phyloP scores from a whole-genome alignment of 352 stramenopile genomes.

The Phytophthora cryptogea region DNA sequence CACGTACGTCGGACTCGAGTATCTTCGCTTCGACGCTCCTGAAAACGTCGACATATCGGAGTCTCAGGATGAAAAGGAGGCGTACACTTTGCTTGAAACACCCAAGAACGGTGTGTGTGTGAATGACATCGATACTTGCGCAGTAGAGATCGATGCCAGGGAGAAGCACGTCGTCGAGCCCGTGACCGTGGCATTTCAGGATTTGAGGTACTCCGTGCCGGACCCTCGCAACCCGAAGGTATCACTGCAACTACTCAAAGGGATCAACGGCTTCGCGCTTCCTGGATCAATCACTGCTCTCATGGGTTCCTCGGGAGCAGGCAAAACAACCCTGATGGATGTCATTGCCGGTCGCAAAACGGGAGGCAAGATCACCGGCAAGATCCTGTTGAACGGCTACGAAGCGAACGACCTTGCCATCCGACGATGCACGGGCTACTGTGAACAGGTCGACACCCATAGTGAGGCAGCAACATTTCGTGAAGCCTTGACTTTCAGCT shows the following conservation, averaged over 20 bases:
- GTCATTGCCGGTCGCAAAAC: conserved; percentile 26
- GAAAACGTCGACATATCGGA: conserved; percentile 26
- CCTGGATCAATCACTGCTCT: conserved; percentile 32
- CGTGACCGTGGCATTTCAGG: conserved; percentile 37
- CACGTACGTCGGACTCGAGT: conserved; percentile 17
- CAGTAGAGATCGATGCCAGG: conserved; percentile 15
- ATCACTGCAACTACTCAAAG: conserved; percentile 40
- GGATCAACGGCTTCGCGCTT: conserved; percentile 25
- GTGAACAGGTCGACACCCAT: conserved; percentile 18
- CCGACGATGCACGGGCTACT: conserved; percentile 19
- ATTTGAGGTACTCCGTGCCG: conserved; percentile 59
- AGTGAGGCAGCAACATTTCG: conserved; percentile 18
- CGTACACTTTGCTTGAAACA: conserved; percentile 20
- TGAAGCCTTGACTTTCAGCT: conserved; percentile 42
- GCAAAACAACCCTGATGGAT: conserved; percentile 30
- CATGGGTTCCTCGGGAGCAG: conserved; percentile 68
- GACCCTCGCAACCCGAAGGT: conserved; percentile 40
- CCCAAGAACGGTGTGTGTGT: conserved; percentile 12
- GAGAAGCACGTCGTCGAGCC: conserved; percentile 19
- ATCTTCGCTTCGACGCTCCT: conserved; percentile 19
- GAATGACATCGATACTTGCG: conserved; percentile 3
- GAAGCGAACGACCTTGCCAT: conserved; percentile 23
- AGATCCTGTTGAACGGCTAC: conserved; percentile 29
- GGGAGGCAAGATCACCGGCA: conserved; percentile 21
- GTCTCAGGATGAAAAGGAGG: conserved; percentile 8